Percentiles rank a stretch among this genome's conserved stretches.
Conservation (phyloP, 352 stramenopile genomes). For the Pythium volutum region DNA sequence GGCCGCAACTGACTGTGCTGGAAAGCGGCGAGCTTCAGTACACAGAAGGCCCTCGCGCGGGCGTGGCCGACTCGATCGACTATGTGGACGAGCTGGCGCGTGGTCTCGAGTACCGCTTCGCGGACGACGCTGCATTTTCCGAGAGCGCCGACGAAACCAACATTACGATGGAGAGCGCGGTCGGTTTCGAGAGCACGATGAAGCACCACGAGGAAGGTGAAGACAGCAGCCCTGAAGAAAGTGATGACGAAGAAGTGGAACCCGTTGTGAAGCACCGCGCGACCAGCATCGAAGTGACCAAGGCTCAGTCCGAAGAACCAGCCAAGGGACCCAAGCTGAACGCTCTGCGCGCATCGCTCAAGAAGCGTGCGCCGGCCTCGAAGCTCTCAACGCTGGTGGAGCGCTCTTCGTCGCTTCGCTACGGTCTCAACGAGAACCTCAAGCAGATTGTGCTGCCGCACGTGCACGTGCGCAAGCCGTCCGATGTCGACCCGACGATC, state of each 20-base stretch:
- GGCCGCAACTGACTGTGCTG: conserved; percentile 33
- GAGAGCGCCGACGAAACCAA: conserved; percentile 26
- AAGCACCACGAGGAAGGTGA: conserved; percentile 41
- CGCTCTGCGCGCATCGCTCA: conserved; percentile 52
- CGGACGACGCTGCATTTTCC: conserved; percentile 20
- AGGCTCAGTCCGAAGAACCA: conserved; percentile 25
- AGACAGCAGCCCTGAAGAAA: conserved; percentile 43
- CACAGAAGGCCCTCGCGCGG: conserved; percentile 33
- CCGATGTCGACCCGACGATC: conserved; percentile 71
- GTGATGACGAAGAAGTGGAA: conserved; percentile 49
- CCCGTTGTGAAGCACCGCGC: conserved; percentile 13
- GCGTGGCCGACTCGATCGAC: conserved; percentile 37
- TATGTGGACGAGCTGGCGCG: conserved; percentile 49
- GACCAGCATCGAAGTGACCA: conserved; percentile 2
- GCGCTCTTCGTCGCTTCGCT: conserved; percentile 46
- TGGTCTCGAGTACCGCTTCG: conserved; percentile 36
- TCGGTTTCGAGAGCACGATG: conserved; percentile 56
- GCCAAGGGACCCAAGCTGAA: conserved; percentile 54
- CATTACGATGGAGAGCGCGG: conserved; percentile 37
- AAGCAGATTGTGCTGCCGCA: conserved; percentile 69
- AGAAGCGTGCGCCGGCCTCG: conserved; percentile 29
- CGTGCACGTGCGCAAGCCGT: conserved; percentile 75
- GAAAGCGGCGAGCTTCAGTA: conserved; percentile 40
- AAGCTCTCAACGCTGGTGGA: conserved; percentile 33
- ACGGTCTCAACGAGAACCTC: conserved; percentile 55